Conservation (phyloP, 1,284 basidiomycete species). For the Bjerkandera adusta region DNA sequence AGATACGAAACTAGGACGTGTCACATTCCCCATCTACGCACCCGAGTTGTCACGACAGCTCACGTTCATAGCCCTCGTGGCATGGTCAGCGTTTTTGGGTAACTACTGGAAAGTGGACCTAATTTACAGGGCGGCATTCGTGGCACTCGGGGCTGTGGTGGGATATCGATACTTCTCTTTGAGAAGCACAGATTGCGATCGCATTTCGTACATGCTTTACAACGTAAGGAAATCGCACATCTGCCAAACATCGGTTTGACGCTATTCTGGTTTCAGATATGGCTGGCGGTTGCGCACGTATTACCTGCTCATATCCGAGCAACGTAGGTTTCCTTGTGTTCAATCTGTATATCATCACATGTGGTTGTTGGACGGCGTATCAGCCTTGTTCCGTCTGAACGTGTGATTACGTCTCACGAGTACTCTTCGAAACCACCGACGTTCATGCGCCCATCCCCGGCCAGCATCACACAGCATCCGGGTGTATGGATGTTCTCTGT, state of each 20-base stretch:
- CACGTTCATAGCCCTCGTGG: constrained; percentile 24
- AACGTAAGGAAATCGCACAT: constrained; percentile 21
- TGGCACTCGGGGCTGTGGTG: constrained; percentile 24
- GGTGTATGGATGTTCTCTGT: too few species aligned
- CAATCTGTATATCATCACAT: too few species aligned
- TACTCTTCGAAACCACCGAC: too few species aligned
- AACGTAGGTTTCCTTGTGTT: background rate
- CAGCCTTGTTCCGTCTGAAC: too few species aligned
- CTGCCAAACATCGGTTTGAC: background rate
- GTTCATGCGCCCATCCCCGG: too few species aligned
- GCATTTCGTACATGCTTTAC: constrained; percentile 26
- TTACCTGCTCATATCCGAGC: constrained; percentile 6
- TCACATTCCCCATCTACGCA: constrained; percentile 33
- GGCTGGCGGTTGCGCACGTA: constrained; percentile 8
- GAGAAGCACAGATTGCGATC: constrained; percentile 20
- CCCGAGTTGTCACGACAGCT: constrained; percentile 28
- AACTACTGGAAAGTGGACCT: constrained; percentile 23
- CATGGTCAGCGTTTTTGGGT: constrained; percentile 28
- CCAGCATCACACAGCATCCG: too few species aligned
- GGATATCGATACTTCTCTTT: constrained; percentile 26
- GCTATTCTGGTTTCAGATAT: constrained; percentile 3
- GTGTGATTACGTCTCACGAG: too few species aligned
- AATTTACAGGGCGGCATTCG: constrained; percentile 18
- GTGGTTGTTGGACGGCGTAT: too few species aligned
- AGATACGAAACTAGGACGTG: constrained; percentile 28